phyloP scores from a whole-genome alignment of 306 rosid genomes.

The Vicia faba region DNA sequence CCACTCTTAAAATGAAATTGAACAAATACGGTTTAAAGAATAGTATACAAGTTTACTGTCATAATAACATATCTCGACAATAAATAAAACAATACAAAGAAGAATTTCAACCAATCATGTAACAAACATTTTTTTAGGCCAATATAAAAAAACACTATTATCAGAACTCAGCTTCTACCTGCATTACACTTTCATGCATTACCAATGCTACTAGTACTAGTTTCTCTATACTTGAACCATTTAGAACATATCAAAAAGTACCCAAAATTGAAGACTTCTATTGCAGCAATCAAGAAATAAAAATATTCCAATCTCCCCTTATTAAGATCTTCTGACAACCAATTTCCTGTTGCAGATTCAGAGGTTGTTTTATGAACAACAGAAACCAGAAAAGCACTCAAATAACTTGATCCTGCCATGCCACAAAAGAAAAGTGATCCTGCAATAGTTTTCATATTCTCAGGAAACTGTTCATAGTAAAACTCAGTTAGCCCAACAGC shows the following conservation, averaged over 20 bases:
- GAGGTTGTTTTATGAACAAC: conserved; percentile 50
- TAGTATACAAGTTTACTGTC: too few species aligned
- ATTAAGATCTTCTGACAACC: conserved; percentile 89
- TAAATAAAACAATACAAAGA: too few species aligned
- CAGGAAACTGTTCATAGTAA: conserved; percentile 86
- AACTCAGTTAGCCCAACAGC: conserved; percentile 73
- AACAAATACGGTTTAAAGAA: too few species aligned
- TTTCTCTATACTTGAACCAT: conserved; percentile 71
- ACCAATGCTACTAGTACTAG: conserved; percentile 8
- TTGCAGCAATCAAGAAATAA: conserved; percentile 59
- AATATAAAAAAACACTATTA: neutral
- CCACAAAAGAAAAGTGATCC: conserved; percentile 71
- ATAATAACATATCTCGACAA: too few species aligned
- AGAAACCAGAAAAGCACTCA: conserved; percentile 58
- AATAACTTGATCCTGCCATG: conserved; percentile 67
- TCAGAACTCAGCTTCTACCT: neutral
- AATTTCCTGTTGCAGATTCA: conserved; percentile 54
- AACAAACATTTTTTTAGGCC: neutral
- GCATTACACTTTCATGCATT: neutral
- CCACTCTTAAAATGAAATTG: too few species aligned
- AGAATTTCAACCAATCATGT: neutral
- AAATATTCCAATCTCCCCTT: conserved; percentile 79
- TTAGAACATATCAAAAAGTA: conserved; percentile 63
- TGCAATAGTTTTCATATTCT: conserved; percentile 88
- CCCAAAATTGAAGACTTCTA: conserved; percentile 54